Evolutionary conservation across 225 moss, liverwort and hornwort genomes (phyloP), one percentile per base, ranked within the genome.

Genomic region (Physcomitrium patens): DNA sequence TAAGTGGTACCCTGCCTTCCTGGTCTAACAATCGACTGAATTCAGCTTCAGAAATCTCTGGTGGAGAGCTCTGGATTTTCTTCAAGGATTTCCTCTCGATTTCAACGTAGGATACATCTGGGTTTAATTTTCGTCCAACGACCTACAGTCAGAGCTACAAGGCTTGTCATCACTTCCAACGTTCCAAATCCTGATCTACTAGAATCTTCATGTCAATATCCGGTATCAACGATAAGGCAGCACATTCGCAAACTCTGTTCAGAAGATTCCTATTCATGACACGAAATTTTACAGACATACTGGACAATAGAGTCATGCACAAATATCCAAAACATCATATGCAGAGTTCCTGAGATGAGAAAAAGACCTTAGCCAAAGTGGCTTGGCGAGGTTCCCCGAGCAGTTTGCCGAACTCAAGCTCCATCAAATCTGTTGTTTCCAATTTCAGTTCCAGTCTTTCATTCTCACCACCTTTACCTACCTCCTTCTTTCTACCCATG

Each of bases 361-460:
- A 23, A 54, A 26, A 64, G 27, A 93, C 93, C 88, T 94, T 94
- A 9, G 84, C 84, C 78, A 94, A 72, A 45, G 93, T 94, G 65
- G 85, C 86, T 60, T 91, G 84, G 58, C 83, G 88, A 74, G 91
- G 82, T 70, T 94, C 93, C 52, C 91, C 93, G 15, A 94, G 89
- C 72, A 94, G 75, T 67, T 88, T 83, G 58, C 93, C 93, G 67
- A 94, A 94, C 51, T 91, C 88, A 43, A 94, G 79, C 80, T 91
- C 91, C 93, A 91, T 86, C 75, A 89, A 63, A 59, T 94, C 93
- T 27, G 74, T 71, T 15, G 79, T 74, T 53, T 91, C 83, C n/a
- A 91, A 76, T 43, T 86, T 88, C 12, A 88, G 17, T 61, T 91
- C 86, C 8, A 83, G 77, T 52, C 67, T 75, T n/a, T 86, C 80